Base-by-base conservation (phyloP, 192 early-diverging fungal genomes). In the Diversispora epigaea region DNA sequence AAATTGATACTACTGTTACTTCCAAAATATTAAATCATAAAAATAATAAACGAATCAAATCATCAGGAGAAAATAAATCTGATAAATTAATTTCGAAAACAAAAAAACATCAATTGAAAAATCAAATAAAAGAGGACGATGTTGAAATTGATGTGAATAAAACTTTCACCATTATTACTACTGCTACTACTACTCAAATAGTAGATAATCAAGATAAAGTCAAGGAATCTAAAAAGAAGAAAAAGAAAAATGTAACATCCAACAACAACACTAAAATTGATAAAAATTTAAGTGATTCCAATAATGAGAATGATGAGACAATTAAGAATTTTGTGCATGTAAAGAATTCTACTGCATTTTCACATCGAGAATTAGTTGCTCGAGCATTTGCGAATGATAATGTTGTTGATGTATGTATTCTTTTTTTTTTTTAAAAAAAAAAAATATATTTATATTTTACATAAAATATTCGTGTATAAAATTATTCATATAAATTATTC, bases 361-460 rank as follows among this genome's bases (percentile, higher is more conserved):
- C 87, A 4, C 93, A 94, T 73, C 87, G 89, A 49, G 92, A 96
- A 41, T 82, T 99, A 45, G 93, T 99, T 45, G 90, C 91, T 65
- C 89, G 94, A 76, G 97, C 97, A 15, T 99, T 99, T 86, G 93
- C 95, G 10, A 92, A 95, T 69, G 96, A 99, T 74, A 89, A 96
- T 72, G 89, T 98, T 21, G 88, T 93, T 4, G 89, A 89, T 52
- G 81, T 74, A 63, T 63, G 70, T 58, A 7, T 43, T 3, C 4
- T 39, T 17, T 44, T 1, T 17, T 44, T 1, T 52, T 52, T 3
- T 52, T 52, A 52, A 52, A 52, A 52, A 52, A 11, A 60, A 60
- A 25, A 32, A 11, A 25, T 39, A 25, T 32, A 39, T 60, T 0
- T 54, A 54, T 54, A 54, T 54, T 17, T 12, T 54, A 4, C 4